Conservation (phyloP, 805 yeast species). For the Kluyveromyces nonfermentans region DNA sequence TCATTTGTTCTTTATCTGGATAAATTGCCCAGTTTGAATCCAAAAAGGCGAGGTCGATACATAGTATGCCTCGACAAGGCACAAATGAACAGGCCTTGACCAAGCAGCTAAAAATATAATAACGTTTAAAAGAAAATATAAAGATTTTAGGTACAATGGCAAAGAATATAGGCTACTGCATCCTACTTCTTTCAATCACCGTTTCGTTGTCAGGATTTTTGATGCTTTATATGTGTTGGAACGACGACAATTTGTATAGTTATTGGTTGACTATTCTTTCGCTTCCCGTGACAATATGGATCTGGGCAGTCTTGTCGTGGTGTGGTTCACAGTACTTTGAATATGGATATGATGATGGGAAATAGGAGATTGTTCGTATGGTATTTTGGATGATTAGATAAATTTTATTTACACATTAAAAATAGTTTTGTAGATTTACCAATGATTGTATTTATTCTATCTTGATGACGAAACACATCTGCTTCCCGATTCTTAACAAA, state of each 20-base stretch:
- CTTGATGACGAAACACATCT: slow-evolving; percentile 49
- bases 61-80: background rate
- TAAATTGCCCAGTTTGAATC: background rate
- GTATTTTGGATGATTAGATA: background rate
- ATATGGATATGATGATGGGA: slow-evolving; percentile 15
- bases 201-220: background rate
- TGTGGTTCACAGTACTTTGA: slow-evolving; percentile 26
- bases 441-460: slow-evolving; percentile 5
- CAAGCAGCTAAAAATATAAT: background rate
- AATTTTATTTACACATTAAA: slow-evolving; percentile 4
- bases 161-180: background rate
- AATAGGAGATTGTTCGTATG: background rate
- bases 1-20: background rate
- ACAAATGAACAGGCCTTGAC: background rate
- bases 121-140: too few relatives aligned
- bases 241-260: slow-evolving; percentile 10
- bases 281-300: slow-evolving; percentile 25
- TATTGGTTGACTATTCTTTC: slow-evolving; percentile 25
- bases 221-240: background rate
- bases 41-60: background rate
- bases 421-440: slow-evolving; percentile 2
- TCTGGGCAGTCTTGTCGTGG: slow-evolving; percentile 29
- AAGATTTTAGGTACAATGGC: background rate
- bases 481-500: slow-evolving; percentile 68
- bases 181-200: background rate